phyloP scores from a whole-genome alignment of 345 rosid species.

The Salix suchowensis region DNA sequence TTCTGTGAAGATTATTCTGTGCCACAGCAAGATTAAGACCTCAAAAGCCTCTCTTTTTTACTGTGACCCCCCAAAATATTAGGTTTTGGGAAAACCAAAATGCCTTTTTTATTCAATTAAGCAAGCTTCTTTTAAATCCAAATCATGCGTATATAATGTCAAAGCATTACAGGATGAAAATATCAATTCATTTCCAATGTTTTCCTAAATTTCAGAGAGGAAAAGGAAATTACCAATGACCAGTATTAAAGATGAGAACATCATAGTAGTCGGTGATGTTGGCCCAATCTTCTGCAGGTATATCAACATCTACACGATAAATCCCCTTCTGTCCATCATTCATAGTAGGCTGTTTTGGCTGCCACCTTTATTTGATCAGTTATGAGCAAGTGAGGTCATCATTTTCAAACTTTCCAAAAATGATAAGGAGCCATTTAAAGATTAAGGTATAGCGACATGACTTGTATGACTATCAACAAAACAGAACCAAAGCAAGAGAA shows the following conservation, averaged over 20 bases:
- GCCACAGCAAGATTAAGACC: too few species aligned
- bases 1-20: too few species aligned
- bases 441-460: not conserved
- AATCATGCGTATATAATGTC: too few species aligned
- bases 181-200: too few species aligned
- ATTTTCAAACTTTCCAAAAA: not conserved
- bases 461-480: not conserved
- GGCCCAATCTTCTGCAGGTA: constrained; percentile 83
- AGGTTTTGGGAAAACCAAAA: not conserved
- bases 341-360: constrained; percentile 42
- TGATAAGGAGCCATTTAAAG: not conserved
- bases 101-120: not conserved
- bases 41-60: not conserved
- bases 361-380: constrained; percentile 78
- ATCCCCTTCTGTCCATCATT: constrained; percentile 47
- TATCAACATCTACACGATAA: constrained; percentile 79
- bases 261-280: constrained; percentile 60
- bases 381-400: constrained; percentile 37
- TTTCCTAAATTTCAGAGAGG: not conserved
- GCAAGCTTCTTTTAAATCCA: too few species aligned
- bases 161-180: not conserved
- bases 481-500: not conserved
- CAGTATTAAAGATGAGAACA: constrained; percentile 81
- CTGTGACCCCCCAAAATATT: not conserved
- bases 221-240: constrained; percentile 69